Conservation (phyloP, 768 basidiomycete genomes). For the Sporobolomyces phaffii region DNA sequence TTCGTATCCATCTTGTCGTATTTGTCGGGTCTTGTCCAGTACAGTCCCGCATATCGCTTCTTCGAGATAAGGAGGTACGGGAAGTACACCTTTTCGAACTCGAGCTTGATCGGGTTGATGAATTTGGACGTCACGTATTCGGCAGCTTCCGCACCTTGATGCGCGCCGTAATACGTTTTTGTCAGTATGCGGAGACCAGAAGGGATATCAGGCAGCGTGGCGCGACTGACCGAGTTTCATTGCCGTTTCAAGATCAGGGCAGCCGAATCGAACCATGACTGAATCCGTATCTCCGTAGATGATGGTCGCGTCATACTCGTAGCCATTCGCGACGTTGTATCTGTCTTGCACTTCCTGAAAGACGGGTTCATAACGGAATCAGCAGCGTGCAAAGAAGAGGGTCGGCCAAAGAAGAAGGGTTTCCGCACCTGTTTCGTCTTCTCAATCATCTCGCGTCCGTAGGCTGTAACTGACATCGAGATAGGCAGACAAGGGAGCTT, state of each 20-base stretch:
- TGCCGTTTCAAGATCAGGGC: constrained; percentile 71
- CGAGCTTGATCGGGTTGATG: constrained; percentile 90
- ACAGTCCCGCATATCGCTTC: constrained; percentile 95
- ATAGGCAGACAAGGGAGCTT: constrained; percentile 93
- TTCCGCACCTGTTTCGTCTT: constrained; percentile 78
- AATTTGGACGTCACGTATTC: constrained; percentile 85
- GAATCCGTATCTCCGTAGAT: constrained; percentile 99
- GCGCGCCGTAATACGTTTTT: too few relatives aligned
- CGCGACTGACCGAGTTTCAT: constrained; percentile 73
- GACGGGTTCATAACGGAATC: background rate
- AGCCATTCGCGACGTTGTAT: constrained; percentile 77
- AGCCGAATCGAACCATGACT: constrained; percentile 96
- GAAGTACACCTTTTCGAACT: constrained; percentile 99
- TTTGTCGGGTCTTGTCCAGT: constrained; percentile 92
- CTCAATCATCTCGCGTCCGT: constrained; percentile 99
- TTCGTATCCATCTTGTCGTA: constrained; percentile 99
- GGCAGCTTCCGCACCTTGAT: constrained; percentile 83
- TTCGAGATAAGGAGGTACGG: constrained; percentile 97
- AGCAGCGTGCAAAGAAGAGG: constrained; percentile 9
- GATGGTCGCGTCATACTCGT: constrained; percentile 79
- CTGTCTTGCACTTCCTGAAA: constrained; percentile 77
- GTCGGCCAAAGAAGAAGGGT: background rate
- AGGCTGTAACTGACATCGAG: constrained; percentile 89
- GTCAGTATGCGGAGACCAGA: too few relatives aligned
- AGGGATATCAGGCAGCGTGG: too few relatives aligned